Evolutionary conservation across 345 rosid genomes (phyloP), one percentile per base, ranked within the genome.

Genomic region (Ailanthus altissimus): DNA sequence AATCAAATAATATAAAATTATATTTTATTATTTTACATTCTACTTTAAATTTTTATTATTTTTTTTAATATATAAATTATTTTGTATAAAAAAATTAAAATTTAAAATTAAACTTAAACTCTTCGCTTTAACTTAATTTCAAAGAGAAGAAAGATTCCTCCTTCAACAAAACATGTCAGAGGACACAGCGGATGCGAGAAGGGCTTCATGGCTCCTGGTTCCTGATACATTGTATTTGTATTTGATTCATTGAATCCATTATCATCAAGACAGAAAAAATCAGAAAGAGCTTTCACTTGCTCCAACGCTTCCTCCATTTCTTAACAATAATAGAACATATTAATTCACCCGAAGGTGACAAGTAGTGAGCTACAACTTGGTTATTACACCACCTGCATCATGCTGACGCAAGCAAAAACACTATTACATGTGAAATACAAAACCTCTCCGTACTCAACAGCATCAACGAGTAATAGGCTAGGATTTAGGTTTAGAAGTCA

Each of bases 381-480:
- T 75, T n/a, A 36, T 78, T 71, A 73, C 75, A 73, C 1, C 72
- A 45, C 76, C 42, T 59, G 91, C 91, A 89, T 83, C 82, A 67
- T 83, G 84, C 72, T 64, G 88, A 85, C 86, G 86, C 91, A 84
- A 75, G 86, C 61, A 76, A 59, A 76, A 59, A 32, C 43, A 58
- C 71, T 72, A 58, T 57, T 14, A 15, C 26, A 61, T 61, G 40
- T 62, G 40, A 62, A 80, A 57, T 64, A 70, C 67, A 82, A 61
- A 74, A 67, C 72, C 63, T 47, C 54, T 66, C 74, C 60, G 61
- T 76, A 65, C 78, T 67, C 67, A 50, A 54, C 28, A 73, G 83
- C 73, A 63, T 72, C 70, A 63, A 77, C 73, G 49, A 75, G 38
- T 78, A 20, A 26, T 15, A 14, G 32, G 76, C 67, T 63, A 58